Percentiles rank a stretch among this genome's conserved stretches.
Conservation (phyloP, 2,329 filamentous ascomycete species). For the Bipolaris cookei region DNA sequence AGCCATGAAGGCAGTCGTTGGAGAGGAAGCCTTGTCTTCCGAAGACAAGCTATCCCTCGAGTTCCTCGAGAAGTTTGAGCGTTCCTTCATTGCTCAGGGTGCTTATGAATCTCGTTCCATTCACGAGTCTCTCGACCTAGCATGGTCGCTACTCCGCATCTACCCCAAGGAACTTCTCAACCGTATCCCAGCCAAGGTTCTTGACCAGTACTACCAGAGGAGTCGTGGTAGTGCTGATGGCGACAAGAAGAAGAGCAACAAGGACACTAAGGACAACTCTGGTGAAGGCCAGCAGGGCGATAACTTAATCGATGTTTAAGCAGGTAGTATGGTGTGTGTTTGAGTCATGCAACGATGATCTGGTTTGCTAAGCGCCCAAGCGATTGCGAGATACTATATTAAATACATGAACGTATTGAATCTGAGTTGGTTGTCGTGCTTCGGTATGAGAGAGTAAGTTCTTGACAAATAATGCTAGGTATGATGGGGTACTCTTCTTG, state of each 20-base stretch:
- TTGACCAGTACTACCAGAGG: conserved; percentile 60
- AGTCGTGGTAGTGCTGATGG: conserved; percentile 45
- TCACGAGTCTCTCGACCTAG: conserved; percentile 91
- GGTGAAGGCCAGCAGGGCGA: conserved; percentile 44
- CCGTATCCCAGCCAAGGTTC: conserved; percentile 66
- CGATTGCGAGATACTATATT: conserved; percentile 23
- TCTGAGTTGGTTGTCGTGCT: not conserved
- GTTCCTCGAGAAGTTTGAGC: conserved; percentile 98
- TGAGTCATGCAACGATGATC: conserved; percentile 10
- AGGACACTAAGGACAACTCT: conserved; percentile 54
- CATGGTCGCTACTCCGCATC: conserved; percentile 94
- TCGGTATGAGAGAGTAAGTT: not conserved
- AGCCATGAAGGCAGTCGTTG: conserved; percentile 98
- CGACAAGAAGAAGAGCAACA: conserved; percentile 48
- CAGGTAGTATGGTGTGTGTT: conserved; percentile 5
- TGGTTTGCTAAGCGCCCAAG: conserved; percentile 22
- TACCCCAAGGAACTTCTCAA: conserved; percentile 98
- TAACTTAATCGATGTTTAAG: conserved; percentile 50
- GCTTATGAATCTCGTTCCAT: conserved; percentile 91
- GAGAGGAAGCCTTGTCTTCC: conserved; percentile 92
- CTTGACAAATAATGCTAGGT: not conserved
- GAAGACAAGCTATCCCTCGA: conserved; percentile 98
- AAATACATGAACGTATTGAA: conserved; percentile 27
- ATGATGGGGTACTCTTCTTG: not conserved
- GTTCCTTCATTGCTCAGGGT: conserved; percentile 89